Base-by-base conservation (phyloP, 441 rosid genomes). In the Gossypium aridum region DNA sequence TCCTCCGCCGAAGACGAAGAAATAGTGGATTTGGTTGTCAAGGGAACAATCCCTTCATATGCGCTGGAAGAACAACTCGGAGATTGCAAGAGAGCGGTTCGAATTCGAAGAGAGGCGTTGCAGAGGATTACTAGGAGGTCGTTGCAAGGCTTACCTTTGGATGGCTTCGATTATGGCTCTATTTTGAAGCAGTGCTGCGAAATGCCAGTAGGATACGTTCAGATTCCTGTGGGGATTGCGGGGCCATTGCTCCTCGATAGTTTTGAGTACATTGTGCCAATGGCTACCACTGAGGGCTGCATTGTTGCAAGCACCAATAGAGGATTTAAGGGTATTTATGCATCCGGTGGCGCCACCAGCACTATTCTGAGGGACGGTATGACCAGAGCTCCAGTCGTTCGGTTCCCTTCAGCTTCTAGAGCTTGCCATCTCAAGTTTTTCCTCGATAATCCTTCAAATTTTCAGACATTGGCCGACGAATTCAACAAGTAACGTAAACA, bases 241-340 rank as follows among this genome's bases (percentile, higher is more conserved):
- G 97, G 98, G 28, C 97, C 97, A 0, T 77, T 94, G 78, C 54
- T 88, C 81, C 89, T 92, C 0, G 91, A 94, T 69, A 97, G 97
- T 23, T 69, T 7, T 4, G 94, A 91, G 87, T 89, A 85, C 77
- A 78, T 85, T 28, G 87, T 94, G 64, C 98, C 98, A 19, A 92
- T 92, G 97, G 98, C 97, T 4, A 94, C 97, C 2, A 92, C 98
- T 0, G 97, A 94, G 78, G 98, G 98, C 0, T 89, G 94, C 73
- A 73, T 94, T 83, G 94, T 90, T 17, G 98, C 98, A 14, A 94
- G 98, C 53, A 78, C 97, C 7, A 94, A 92, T 75, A 83, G 98
- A 74, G 98, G 98, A 2, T 94, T 96, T 72, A 94, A 91, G 78
- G 97, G 95, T 26, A 92, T 94, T 73, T 80, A 83, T 13, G 60